Conservation (phyloP, 768 basidiomycete species). For the Suillus ampliporus region DNA sequence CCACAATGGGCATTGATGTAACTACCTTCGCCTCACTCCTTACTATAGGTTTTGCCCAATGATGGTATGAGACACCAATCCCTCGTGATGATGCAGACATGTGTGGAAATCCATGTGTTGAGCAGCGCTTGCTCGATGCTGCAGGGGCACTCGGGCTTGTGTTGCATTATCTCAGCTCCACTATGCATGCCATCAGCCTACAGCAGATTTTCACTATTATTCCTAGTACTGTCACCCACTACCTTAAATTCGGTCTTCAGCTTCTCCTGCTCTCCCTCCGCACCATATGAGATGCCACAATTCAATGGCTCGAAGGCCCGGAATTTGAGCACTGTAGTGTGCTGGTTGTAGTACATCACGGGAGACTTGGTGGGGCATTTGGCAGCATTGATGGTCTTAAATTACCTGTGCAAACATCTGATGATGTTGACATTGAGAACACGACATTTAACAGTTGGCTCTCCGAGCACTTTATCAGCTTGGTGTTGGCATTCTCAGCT, state of each 20-base stretch:
- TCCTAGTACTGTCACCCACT: slow-evolving; percentile 41
- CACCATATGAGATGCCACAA: slow-evolving; percentile 33
- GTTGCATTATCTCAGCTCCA: slow-evolving; percentile 47
- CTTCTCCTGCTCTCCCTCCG: slow-evolving; percentile 39
- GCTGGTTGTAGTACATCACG: slow-evolving; percentile 37
- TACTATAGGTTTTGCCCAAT: too few species aligned
- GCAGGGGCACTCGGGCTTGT: slow-evolving; percentile 46
- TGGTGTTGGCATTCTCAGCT: slow-evolving; percentile 44
- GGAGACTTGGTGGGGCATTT: slow-evolving; percentile 44
- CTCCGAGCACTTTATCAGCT: slow-evolving; percentile 45
- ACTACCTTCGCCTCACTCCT: too few species aligned
- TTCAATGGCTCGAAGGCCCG: slow-evolving; percentile 31
- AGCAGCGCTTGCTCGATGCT: slow-evolving; percentile 18
- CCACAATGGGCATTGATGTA: too few species aligned
- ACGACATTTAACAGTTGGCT: slow-evolving; percentile 53
- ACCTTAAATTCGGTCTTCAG: slow-evolving; percentile 38
- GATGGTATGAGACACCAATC: too few species aligned
- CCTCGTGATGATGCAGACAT: too few species aligned
- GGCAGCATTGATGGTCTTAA: slow-evolving; percentile 49
- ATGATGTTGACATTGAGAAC: slow-evolving; percentile 50
- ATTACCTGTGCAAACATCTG: slow-evolving; percentile 40
- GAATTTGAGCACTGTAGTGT: slow-evolving; percentile 35
- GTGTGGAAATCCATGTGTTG: too few species aligned
- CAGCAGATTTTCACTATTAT: slow-evolving; percentile 50
- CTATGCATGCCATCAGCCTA: slow-evolving; percentile 43